Base-by-base conservation (phyloP, 2,329 filamentous ascomycete species). In the Macrophomina phaseolina region DNA sequence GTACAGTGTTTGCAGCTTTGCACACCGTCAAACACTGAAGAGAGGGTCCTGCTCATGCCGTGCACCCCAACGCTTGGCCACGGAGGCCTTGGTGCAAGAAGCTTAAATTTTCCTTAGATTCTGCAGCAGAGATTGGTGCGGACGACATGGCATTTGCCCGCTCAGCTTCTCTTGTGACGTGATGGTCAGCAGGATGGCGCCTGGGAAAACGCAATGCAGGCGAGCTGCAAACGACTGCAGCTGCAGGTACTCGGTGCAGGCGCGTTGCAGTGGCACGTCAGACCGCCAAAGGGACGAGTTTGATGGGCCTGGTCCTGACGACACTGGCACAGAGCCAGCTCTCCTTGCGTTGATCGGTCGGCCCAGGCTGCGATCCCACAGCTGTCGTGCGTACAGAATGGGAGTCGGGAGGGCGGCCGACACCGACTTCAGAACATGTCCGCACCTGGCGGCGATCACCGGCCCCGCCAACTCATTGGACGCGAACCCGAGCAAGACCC, bases 1-100 rank as follows among this genome's bases (percentile, higher is more conserved):
- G 49, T 65, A 55, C 49, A 40, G 18, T 65, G 46, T 65, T 65
- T 65, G 52, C 62, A 65, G 62, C 36, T 65, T 65, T 65, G 63
- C 63, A 65, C 56, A 61, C 56, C 56, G 56, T 61, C 56, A 61
- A 46, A 61, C 30, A 46, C 56, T 61, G 56, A 61, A 61, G 56
- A 61, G 56, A 48, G 40, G 42, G 30, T 36, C 56, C 12, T 23
- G 23, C 23, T 32, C 30, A 61, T 61, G 56, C 6, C 16, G 56
- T 61, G 56, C 16, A 49, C 56, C 56, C 56, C 56, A 42, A 48
- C 12, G 38, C 38, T n/a, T 8, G 34, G 9, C 55, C 12, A 32
- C 52, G 52, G 32, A 28, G 7, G 52, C 11, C 32, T 6, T 18
- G 36, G 36, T 3, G 16, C n/a, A 5, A 14, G 42, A 36, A 48